Evolutionary conservation across 257 asterid genomes (phyloP), one percentile per base, ranked within the genome.

Genomic region (Linderniella brevidens): DNA sequence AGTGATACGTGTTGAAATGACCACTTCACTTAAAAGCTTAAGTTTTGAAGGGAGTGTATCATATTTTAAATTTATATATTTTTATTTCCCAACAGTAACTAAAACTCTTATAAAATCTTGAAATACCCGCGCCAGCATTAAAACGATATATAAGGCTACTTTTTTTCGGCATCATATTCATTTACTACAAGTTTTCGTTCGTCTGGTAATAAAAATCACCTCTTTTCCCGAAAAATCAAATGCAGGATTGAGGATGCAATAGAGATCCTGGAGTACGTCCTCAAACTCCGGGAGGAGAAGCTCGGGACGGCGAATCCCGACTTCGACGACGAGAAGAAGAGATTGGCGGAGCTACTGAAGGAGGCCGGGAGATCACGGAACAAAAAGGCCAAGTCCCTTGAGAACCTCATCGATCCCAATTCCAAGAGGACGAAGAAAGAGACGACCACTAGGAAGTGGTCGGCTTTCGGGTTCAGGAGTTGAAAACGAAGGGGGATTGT

Each of bases 261-360:
- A 54, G 99, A 90, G 69, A 90, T 90, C 50, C 69, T 90, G 37
- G 96, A 90, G 68, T 77, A 77, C 64, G 92, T 90, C 40, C 82
- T 90, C 14, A 90, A 90, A 69, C 68, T 90, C 71, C 74, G 99
- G 57, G 99, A 90, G 53, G 96, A 90, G 76, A 86, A 90, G 58
- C 96, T 90, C 5, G 99, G 99, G 56, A 90, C 99, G 8, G 92
- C 99, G 53, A 82, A 85, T 79, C 90, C 96, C 0, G 96, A 90
- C 67, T 90, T 90, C 25, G 93, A 82, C 13, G 96, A 90, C 49
- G 99, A 90, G 78, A 90, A 86, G 84, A 82, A 77, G 66, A 76
- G 99, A 61, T 77, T 85, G 16, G 82, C 86, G 4, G 99, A 90
- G 64, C 93, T 90, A 15, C 58, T 90, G 77, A 90, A 86, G 75